Percentiles rank a stretch among this genome's conserved stretches.
These are phyloP conservation scores for Cetradonia linearis DNA, from an alignment of 495 filamentous ascomycete genomes.

Conservation along the genomic window DNA sequence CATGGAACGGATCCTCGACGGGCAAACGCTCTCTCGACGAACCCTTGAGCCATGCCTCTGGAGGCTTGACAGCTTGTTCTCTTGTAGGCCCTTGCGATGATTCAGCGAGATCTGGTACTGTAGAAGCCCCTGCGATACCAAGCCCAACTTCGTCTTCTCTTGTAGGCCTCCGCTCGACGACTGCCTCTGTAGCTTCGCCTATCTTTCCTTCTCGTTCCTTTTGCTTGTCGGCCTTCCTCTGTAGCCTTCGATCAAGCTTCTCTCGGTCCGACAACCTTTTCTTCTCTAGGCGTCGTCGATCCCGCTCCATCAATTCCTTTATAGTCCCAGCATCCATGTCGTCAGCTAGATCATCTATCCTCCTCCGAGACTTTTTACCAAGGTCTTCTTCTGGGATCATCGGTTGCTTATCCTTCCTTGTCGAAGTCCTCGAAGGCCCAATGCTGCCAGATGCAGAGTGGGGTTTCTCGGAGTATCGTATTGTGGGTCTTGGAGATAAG, in stretches of 20 bases:
- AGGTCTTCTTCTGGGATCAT: conserved; percentile 53
- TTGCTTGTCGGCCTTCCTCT: conserved; percentile 61
- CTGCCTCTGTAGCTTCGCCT: conserved; percentile 29
- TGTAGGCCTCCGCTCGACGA: not conserved
- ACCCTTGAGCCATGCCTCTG: conserved; percentile 24
- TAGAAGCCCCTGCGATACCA: conserved; percentile 9
- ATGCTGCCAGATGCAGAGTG: conserved; percentile 36
- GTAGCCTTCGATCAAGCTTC: conserved; percentile 55
- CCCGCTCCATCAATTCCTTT: conserved; percentile 74
- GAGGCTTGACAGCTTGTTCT: conserved; percentile 23
- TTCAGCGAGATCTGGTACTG: conserved; percentile 7
- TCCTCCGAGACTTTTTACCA: conserved; percentile 47
- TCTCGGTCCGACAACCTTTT: conserved; percentile 64
- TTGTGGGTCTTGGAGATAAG: conserved; percentile 67
- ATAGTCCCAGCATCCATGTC: conserved; percentile 69
- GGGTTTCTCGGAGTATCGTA: conserved; percentile 60
- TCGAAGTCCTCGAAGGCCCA: conserved; percentile 32
- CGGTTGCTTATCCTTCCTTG: conserved; percentile 36
- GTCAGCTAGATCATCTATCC: conserved; percentile 72
- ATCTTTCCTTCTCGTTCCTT: conserved; percentile 26
- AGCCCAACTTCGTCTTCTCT: conserved; percentile 13
- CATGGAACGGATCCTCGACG: conserved; percentile 21
- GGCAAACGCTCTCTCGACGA: conserved; percentile 21
- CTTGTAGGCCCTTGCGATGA: conserved; percentile 14
- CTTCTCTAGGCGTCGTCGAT: conserved; percentile 64